Base-by-base conservation (phyloP, 106 monocot genomes). In the Allium cepa region DNA sequence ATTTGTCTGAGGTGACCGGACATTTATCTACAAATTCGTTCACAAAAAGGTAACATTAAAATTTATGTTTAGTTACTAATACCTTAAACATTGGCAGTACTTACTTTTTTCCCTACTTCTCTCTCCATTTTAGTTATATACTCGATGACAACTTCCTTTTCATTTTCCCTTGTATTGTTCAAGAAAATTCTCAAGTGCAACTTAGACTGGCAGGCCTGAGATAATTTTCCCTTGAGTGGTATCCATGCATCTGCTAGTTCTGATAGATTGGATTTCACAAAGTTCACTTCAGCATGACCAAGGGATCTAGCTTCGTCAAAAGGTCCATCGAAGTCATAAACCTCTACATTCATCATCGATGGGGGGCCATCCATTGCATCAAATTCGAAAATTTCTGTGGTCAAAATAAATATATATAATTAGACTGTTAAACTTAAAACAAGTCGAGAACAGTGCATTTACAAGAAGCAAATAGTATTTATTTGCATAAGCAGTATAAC, bases 321-420 rank as follows among this genome's bases (percentile, higher is more conserved):
- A 45, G 95, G 95, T 61, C 95, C 95, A 88, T 95, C 95, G 69
- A 95, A 95, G 69, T 88, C 91, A 72, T 80, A 95, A 53, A 95
- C 85, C 68, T 86, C 78, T 7, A 95, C 67, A 66, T 71, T 68
- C 83, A 95, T 81, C 47, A 79, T 75, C 45, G 95, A 88, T 69
- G 95, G 95, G 56, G 95, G 95, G 71, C 91, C 91, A 60, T 88
- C 78, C 82, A 88, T 91, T 1, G 95, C 95, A 78, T 91, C 95
- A 75, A 95, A 95, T 79, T 95, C 95, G 75, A 91, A 91, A 67
- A 91, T 91, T 69, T 95, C 95, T 95, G 88, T 62, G 36, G 36
- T 5, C 36, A 36, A 36, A 36, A 36, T 36, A 36, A 4, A 36
- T 1, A 36, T 36, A 36, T 36, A 36, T 36, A 36, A 36, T 36